Evolutionary conservation across 441 rosid genomes (phyloP).

Genomic region (Hura crepitans): DNA sequence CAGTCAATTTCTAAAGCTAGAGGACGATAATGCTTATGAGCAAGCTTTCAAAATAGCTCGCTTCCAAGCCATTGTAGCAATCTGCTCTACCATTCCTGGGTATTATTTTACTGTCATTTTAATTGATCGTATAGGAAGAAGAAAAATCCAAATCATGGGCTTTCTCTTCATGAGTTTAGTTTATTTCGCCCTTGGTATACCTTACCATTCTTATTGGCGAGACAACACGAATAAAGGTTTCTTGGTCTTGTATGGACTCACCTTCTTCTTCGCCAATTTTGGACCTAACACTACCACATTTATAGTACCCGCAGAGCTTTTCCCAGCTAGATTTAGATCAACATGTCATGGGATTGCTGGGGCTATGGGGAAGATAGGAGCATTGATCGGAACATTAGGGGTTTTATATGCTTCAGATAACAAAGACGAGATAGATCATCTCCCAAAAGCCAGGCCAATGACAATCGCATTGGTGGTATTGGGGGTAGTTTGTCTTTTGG

Average conservation of each 20-base stretch:
- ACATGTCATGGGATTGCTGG: constrained; percentile 79
- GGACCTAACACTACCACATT: constrained; percentile 82
- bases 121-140: constrained; percentile 59
- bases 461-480: constrained; percentile 37
- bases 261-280: constrained; percentile 65
- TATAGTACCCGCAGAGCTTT: constrained; percentile 72
- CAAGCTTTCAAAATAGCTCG: constrained; percentile 38
- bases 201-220: constrained; percentile 42
- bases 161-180: constrained; percentile 55
- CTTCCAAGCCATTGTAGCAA: constrained; percentile 45
- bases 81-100: constrained; percentile 60
- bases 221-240: constrained; percentile 25
- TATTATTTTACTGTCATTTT: constrained; percentile 54
- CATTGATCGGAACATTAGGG: constrained; percentile 53
- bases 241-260: constrained; percentile 43
- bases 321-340: constrained; percentile 71
- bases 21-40: constrained; percentile 25
- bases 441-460: constrained; percentile 29
- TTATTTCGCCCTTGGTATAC: constrained; percentile 49
- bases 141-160: constrained; percentile 55
- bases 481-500: constrained; percentile 50
- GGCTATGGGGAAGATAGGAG: constrained; percentile 67
- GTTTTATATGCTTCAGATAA: constrained; percentile 43
- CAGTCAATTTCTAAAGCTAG: neutral
- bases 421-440: neutral